phyloP scores from a whole-genome alignment of 768 basidiomycete genomes.

The Boletus rubescentipes region DNA sequence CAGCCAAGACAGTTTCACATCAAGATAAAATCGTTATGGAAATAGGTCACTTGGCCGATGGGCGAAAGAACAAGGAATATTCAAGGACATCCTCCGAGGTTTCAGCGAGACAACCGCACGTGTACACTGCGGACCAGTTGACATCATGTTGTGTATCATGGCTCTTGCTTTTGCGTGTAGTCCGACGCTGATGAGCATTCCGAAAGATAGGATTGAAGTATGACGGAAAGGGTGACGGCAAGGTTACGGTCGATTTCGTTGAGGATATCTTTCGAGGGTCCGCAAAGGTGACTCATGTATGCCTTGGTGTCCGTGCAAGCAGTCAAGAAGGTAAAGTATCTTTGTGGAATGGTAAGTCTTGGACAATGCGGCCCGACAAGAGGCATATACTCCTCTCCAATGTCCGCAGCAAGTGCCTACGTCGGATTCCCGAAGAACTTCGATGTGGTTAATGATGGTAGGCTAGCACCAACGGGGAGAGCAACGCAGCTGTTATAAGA shows the following conservation, averaged over 20 bases:
- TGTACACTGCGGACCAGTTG: too few species aligned
- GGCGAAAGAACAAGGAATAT: too few species aligned
- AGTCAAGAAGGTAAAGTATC: constrained; percentile 97
- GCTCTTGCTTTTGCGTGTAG: constrained; percentile 76
- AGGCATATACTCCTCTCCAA: constrained; percentile 82
- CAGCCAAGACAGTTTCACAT: not conserved
- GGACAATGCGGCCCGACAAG: not conserved
- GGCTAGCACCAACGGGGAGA: constrained; percentile 87
- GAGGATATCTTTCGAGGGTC: constrained; percentile 96
- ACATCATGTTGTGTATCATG: too few species aligned
- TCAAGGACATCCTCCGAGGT: too few species aligned
- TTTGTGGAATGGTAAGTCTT: constrained; percentile 28
- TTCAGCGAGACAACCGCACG: too few species aligned
- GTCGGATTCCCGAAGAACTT: constrained; percentile 90
- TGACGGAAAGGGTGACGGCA: constrained; percentile 96
- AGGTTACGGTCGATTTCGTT: constrained; percentile 98
- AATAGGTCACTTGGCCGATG: too few species aligned
- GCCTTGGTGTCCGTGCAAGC: constrained; percentile 90
- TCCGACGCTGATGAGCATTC: constrained; percentile 95
- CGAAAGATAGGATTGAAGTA: constrained; percentile 93
- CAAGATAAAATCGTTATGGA: too few species aligned
- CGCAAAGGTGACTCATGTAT: constrained; percentile 95
- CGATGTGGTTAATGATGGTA: constrained; percentile 96
- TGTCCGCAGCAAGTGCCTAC: constrained; percentile 91
- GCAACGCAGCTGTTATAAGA: constrained; percentile 99